These are phyloP conservation scores for Syzygium aromaticum DNA, from an alignment of 345 rosid genomes.

Conservation along the genomic window DNA sequence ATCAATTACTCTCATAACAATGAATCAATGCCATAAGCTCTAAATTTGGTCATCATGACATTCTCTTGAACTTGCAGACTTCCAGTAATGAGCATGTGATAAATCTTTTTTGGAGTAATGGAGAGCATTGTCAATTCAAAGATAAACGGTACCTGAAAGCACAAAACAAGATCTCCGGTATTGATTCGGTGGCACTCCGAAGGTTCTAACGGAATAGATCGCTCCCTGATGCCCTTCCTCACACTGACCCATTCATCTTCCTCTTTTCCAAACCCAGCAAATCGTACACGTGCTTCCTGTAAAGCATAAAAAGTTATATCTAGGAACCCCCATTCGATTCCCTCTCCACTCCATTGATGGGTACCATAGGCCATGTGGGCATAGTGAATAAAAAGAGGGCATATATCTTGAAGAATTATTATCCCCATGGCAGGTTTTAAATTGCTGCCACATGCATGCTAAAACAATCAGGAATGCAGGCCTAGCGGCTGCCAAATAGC, in stretches of 20 bases:
- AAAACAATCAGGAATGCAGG: background rate
- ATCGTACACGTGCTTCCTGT: conserved; percentile 87
- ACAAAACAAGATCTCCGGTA: conserved; percentile 61
- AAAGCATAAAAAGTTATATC: background rate
- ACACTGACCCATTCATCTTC: conserved; percentile 93
- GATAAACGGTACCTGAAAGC: conserved; percentile 49
- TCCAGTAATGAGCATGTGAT: background rate
- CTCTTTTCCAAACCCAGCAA: conserved; percentile 47
- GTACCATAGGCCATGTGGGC: background rate
- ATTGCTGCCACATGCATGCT: background rate
- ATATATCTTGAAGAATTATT: background rate
- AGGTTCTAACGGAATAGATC: conserved; percentile 78
- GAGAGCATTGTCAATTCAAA: background rate
- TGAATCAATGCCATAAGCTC: background rate
- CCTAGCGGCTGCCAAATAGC: background rate
- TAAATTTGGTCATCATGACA: background rate
- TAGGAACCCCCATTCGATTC: background rate
- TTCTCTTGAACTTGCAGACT: background rate
- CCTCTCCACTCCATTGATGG: background rate
- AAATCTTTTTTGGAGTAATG: background rate
- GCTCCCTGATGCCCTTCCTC: conserved; percentile 44
- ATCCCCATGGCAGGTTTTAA: background rate
- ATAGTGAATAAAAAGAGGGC: background rate
- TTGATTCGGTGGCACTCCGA: conserved; percentile 59
- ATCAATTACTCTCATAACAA: background rate